Evolutionary conservation across 148 eudicot genomes (phyloP).

Genomic region (Bassia scoparia): DNA sequence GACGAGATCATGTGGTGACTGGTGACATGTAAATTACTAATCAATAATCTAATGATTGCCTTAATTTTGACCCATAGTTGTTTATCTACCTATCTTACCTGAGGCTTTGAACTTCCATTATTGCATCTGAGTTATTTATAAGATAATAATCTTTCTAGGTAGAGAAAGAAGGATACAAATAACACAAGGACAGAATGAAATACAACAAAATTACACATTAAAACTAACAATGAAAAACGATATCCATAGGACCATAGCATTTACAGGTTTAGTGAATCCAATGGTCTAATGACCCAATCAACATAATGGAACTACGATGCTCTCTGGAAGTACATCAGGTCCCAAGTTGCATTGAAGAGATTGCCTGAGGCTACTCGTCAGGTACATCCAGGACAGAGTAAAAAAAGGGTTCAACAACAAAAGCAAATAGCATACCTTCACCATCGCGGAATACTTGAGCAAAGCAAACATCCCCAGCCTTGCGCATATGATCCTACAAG

Average conservation of each 20-base stretch:
- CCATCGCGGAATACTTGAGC: slow-evolving; percentile 44
- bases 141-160: no score
- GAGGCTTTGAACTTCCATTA: no score
- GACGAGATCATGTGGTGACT: no score
- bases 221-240: neutral
- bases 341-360: neutral
- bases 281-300: neutral
- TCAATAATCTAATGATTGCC: no score
- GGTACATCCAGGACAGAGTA: neutral
- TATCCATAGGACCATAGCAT: neutral
- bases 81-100: no score
- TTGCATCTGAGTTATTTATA: no score
- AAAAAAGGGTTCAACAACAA: neutral
- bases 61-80: no score
- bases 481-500: slow-evolving; percentile 47
- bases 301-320: neutral
- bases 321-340: neutral
- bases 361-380: neutral
- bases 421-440: slow-evolving; percentile 30
- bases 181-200: no score
- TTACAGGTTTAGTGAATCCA: neutral
- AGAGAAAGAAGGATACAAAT: no score
- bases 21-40: no score
- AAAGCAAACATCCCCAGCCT: slow-evolving; percentile 53
- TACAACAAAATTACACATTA: neutral